Evolutionary conservation across 2,329 filamentous ascomycete genomes (phyloP), one percentile per base, ranked within the genome.

Genomic region (Fusarium sp.): DNA sequence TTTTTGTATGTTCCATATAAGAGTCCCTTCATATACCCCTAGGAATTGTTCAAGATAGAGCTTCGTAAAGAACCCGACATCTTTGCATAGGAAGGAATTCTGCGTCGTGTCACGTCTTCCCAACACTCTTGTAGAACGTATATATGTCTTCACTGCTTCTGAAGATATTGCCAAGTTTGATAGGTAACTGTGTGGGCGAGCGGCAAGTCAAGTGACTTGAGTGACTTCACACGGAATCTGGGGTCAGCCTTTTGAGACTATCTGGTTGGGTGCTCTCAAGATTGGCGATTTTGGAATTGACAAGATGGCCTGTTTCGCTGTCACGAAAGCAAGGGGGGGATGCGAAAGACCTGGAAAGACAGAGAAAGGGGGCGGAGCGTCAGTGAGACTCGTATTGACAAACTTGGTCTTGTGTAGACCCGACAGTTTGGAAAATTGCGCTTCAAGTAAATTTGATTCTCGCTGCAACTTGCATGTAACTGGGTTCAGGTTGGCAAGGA

Each of bases 361-460:
- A 44, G 45, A 38, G 66, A 58, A 67, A 62, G 60, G 63, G 72
- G 63, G 51, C 59, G 64, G 74, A 69, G 67, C 60, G 58, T 48
- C 45, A 51, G 61, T 58, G 65, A 71, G 71, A 72, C 72, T 74
- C 72, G 73, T 73, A 73, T 73, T 73, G 72, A 61, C 63, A 73
- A 72, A 68, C 66, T 76, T 66, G 60, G 55, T 48, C 69, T 70
- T 65, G 70, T 77, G 70, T 74, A 74, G 73, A 78, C 77, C 79
- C 79, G 79, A 80, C 78, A 79, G 77, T 77, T 60, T 80, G 79
- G 79, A 80, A 80, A 80, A 80, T 80, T 79, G 78, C 77, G 75
- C 77, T 76, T 73, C 74, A 70, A 66, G 75, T 76, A 73, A 76
- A 76, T 76, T 78, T 78, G 75, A 74, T 77, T 74, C 59, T 66